Evolutionary conservation across 2,329 filamentous ascomycete species (phyloP).

Genomic region (Fusarium buxicola): DNA sequence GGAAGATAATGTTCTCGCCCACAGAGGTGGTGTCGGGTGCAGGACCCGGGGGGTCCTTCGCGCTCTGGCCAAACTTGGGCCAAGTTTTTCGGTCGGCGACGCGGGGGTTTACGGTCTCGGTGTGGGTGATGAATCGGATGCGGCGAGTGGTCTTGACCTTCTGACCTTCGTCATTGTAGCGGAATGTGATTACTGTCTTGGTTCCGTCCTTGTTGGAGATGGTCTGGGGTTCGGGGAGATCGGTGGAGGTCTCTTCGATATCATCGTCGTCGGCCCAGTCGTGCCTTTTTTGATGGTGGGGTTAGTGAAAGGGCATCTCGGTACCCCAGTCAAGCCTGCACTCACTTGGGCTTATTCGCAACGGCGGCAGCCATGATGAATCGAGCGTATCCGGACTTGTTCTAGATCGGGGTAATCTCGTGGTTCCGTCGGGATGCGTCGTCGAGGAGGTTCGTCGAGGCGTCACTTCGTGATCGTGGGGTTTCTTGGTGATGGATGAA

Average conservation of each 20-base stretch:
- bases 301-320: slow-evolving; percentile 49
- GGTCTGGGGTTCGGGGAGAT: slow-evolving; percentile 86
- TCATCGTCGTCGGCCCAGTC: slow-evolving; percentile 99
- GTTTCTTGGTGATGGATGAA: slow-evolving; percentile 53
- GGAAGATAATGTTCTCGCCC: slow-evolving; percentile 98
- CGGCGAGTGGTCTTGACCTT: slow-evolving; percentile 98
- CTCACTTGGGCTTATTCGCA: slow-evolving; percentile 57
- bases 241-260: slow-evolving; percentile 75
- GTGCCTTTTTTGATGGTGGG: slow-evolving; percentile 59
- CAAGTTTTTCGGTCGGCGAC: slow-evolving; percentile 95
- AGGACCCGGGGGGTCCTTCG: slow-evolving; percentile 85
- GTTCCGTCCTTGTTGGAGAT: slow-evolving; percentile 98
- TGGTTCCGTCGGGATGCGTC: slow-evolving; percentile 39
- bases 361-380: slow-evolving; percentile 55
- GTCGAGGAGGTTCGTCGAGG: slow-evolving; percentile 39
- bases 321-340: slow-evolving; percentile 31
- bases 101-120: slow-evolving; percentile 94
- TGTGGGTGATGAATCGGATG: slow-evolving; percentile 91
- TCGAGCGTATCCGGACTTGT: slow-evolving; percentile 34
- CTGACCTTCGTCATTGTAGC: slow-evolving; percentile 91
- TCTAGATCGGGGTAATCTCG: slow-evolving; percentile 22
- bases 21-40: slow-evolving; percentile 91
- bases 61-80: slow-evolving; percentile 92
- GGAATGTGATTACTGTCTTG: slow-evolving; percentile 92
- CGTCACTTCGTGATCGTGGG: slow-evolving; percentile 51